Evolutionary conservation across 2,329 filamentous ascomycete genomes (phyloP), one percentile per base, ranked within the genome.

Genomic region (Microcera coccophila): DNA sequence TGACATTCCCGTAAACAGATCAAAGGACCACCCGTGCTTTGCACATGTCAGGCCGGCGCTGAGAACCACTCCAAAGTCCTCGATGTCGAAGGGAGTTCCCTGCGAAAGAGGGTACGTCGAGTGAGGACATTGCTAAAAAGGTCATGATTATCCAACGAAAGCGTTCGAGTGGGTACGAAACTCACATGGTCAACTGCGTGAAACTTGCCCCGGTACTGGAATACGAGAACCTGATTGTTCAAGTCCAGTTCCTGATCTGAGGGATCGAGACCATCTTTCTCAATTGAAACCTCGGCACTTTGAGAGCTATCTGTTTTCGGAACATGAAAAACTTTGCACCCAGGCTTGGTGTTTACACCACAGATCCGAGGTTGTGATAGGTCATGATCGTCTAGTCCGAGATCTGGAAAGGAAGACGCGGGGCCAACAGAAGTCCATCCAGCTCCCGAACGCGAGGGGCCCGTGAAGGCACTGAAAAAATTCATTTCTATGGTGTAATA

Each of bases 21-120:
- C 84, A 61, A 87, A 87, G 0, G 81, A 82, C 84, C 84, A 87
- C 4, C 71, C 78, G 48, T 87, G 83, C 49, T 85, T 85, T 0
- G 82, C 81, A 59, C 84, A 87, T 0, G 72, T 75, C 3, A 87
- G 65, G 0, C 82, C 84, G 0, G 79, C 73, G 41, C 79, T 83
- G 5, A 84, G 60, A 4, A 74, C 69, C 3, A 84, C 65, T 0
- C 84, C 83, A 57, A 86, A 87, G 47, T 87, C 84, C 52, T 87
- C 84, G 53, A 87, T 86, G 41, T 87, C 84, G 44, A 85, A 86
- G 0, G 81, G 69, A 0, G 64, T 74, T 0, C 79, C 82, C 33
- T 76, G 72, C 0, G 81, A 84, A 2, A 87, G 70, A 0, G 84
- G 82, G 44, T 76, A 87, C 0, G 81, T 76, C 1, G 77, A 79